Evolutionary conservation across 345 rosid species (phyloP).

Genomic region (Brassica napus): DNA sequence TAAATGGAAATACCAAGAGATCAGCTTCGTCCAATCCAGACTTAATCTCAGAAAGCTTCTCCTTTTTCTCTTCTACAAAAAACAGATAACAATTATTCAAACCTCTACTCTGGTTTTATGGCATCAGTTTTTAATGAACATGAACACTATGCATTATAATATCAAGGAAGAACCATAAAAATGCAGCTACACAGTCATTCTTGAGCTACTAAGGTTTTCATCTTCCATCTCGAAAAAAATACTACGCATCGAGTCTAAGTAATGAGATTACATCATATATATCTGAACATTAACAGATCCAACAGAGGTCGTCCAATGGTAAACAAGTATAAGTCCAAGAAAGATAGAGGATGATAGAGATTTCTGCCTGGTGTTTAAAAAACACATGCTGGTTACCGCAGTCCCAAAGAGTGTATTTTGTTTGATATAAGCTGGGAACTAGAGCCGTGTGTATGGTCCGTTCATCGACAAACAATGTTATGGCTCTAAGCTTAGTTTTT

Average conservation of each 20-base stretch:
- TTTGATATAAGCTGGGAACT: conserved; percentile 49
- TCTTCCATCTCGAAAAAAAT: not conserved
- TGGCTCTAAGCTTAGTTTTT: conserved; percentile 40
- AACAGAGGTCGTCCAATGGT: no score
- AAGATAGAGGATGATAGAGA: no score
- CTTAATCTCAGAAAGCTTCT: conserved; percentile 51
- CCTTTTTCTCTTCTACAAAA: conserved; percentile 43
- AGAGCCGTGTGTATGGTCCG: conserved; percentile 60
- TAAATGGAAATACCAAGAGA: conserved; percentile 49
- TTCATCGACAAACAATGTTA: conserved; percentile 69
- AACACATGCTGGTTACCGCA: conserved; percentile 52
- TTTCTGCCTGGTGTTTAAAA: conserved; percentile 30
- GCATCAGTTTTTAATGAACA: not conserved
- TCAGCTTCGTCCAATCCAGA: conserved; percentile 86
- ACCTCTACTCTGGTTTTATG: not conserved
- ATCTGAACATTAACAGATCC: not conserved
- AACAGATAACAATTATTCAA: conserved; percentile 1
- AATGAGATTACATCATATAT: not conserved
- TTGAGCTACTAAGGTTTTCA: no score
- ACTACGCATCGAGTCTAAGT: not conserved
- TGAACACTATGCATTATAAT: not conserved
- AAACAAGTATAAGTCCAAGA: no score
- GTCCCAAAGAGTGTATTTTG: conserved; percentile 51
- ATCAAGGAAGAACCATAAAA: no score
- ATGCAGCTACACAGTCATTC: no score